Evolutionary conservation across 2,329 filamentous ascomycete genomes (phyloP).

Genomic region (Phialemoniopsis sp.): DNA sequence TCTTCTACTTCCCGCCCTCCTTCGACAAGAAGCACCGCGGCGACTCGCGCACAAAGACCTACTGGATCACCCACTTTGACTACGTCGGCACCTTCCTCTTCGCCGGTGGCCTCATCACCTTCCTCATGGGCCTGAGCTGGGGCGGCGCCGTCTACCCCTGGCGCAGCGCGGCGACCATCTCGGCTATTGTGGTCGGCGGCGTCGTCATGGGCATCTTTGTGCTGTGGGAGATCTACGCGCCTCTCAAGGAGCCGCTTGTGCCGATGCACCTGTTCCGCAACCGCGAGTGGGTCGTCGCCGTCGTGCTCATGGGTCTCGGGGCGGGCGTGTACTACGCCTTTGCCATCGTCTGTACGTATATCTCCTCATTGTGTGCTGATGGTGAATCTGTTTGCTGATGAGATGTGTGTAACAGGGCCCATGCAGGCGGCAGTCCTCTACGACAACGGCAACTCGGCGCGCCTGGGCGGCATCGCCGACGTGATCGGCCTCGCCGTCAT

Average conservation of each 20-base stretch:
- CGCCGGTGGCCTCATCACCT: constrained; percentile 39
- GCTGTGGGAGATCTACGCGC: constrained; percentile 24
- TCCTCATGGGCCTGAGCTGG: constrained; percentile 45
- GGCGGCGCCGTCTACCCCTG: constrained; percentile 27
- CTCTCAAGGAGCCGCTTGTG: constrained; percentile 23
- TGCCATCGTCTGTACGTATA: constrained; percentile 19
- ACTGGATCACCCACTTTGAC: constrained; percentile 28
- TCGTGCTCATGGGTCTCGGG: constrained; percentile 20
- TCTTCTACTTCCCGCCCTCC: constrained; percentile 13
- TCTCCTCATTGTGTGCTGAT: constrained; percentile 14
- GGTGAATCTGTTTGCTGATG: constrained; percentile 13
- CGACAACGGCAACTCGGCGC: constrained; percentile 12
- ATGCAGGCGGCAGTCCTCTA: constrained; percentile 16
- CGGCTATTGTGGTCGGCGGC: constrained; percentile 10
- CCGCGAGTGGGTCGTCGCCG: constrained; percentile 17
- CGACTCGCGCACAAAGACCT: constrained; percentile 3
- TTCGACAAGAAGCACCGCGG: constrained; percentile 10
- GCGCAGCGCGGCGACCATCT: constrained; percentile 28
- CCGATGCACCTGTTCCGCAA: constrained; percentile 28
- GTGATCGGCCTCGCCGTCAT: constrained; percentile 17
- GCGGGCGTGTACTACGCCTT: constrained; percentile 27
- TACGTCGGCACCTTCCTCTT: constrained; percentile 44
- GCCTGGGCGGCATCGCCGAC: constrained; percentile 12
- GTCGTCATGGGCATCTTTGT: constrained; percentile 11
- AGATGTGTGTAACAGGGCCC: constrained; percentile 14